Conservation (phyloP, 2,329 filamentous ascomycete species). For the Fusarium mangiferae region DNA sequence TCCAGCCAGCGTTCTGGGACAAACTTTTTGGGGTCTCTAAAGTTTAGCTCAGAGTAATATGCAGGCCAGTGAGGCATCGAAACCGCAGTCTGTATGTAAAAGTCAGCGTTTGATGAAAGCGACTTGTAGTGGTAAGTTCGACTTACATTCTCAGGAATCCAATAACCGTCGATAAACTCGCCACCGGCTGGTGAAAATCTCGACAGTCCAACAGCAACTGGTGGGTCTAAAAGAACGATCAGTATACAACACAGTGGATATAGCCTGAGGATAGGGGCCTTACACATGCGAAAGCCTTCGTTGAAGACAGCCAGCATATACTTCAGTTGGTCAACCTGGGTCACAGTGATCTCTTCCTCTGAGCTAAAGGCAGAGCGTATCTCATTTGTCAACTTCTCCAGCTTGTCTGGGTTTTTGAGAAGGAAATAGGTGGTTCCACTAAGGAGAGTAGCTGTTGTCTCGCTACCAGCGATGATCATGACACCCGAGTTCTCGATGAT, state of each 20-base stretch:
- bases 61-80: neutral
- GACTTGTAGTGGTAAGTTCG: accelerated
- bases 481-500: neutral
- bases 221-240: neutral
- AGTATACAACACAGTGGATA: accelerated
- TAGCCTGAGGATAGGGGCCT: accelerated
- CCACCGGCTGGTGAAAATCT: neutral
- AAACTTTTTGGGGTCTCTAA: neutral
- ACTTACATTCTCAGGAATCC: neutral
- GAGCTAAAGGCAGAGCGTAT: neutral
- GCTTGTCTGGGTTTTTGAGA: neutral
- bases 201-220: neutral
- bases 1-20: conserved; percentile 5
- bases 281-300: conserved; percentile 2
- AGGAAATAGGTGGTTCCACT: neutral
- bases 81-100: neutral
- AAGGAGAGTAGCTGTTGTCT: neutral
- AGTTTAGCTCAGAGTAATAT: neutral
- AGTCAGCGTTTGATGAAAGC: neutral
- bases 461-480: neutral
- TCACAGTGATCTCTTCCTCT: neutral
- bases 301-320: neutral
- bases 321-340: neutral
- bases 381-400: neutral
- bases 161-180: conserved; percentile 5